Conservation (phyloP, 2,329 filamentous ascomycete species). For the Aspergillus alliaceus region DNA sequence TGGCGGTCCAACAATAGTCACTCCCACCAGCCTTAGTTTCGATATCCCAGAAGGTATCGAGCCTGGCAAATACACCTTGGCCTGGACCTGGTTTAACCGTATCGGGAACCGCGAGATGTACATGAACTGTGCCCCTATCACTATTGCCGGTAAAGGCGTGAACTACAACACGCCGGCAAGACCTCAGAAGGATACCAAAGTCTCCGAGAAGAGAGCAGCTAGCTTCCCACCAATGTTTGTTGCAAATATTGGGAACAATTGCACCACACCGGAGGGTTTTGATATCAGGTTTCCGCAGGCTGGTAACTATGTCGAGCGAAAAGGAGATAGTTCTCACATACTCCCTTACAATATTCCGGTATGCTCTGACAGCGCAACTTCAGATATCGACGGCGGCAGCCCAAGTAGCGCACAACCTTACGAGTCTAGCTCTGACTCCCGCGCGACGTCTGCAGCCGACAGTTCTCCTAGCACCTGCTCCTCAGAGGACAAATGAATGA, state of each 20-base stretch:
- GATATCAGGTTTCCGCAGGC: slow-evolving; percentile 68
- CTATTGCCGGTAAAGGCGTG: slow-evolving; percentile 44
- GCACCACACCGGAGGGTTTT: slow-evolving; percentile 52
- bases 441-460: no score
- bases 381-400: not conserved
- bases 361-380: not conserved
- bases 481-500: no score
- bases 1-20: slow-evolving; percentile 42
- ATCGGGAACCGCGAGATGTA: slow-evolving; percentile 88
- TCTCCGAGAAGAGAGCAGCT: slow-evolving; percentile 5
- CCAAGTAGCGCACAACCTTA: no score
- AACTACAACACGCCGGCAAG: not conserved
- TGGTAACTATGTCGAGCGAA: slow-evolving; percentile 57
- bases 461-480: no score
- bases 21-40: slow-evolving; percentile 65
- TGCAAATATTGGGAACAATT: slow-evolving; percentile 66
- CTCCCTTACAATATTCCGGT: not conserved
- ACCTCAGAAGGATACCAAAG: not conserved
- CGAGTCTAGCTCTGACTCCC: no score
- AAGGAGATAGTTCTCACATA: not conserved
- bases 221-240: slow-evolving; percentile 72
- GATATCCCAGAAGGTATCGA: slow-evolving; percentile 70
- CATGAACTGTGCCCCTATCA: slow-evolving; percentile 77
- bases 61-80: slow-evolving; percentile 74
- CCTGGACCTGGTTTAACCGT: slow-evolving; percentile 94